phyloP scores from a whole-genome alignment of 805 yeast species.

The Candida loeiensis region DNA sequence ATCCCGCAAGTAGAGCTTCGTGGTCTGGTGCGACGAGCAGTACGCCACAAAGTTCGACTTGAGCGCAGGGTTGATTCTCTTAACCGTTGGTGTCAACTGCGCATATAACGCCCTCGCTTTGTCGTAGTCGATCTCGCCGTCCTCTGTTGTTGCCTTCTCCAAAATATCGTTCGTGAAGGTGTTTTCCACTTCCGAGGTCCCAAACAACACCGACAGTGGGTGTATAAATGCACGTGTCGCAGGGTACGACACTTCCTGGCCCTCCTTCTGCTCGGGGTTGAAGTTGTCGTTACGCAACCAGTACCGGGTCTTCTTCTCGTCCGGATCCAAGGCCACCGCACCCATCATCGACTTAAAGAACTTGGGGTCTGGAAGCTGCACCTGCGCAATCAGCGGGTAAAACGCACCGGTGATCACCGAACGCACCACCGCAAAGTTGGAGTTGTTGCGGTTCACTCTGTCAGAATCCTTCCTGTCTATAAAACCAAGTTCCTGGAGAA shows the following conservation, averaged over 20 bases:
- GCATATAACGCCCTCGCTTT: constrained; percentile 33
- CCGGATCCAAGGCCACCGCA: constrained; percentile 81
- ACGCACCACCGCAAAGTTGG: constrained; percentile 50
- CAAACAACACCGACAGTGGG: constrained; percentile 78
- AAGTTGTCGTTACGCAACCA: constrained; percentile 69
- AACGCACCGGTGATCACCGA: constrained; percentile 76
- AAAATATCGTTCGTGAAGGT: constrained; percentile 11
- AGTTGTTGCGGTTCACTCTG: constrained; percentile 48
- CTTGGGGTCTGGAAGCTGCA: constrained; percentile 79
- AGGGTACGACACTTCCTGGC: constrained; percentile 35
- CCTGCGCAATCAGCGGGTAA: constrained; percentile 79
- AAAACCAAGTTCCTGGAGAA: constrained; percentile 77
- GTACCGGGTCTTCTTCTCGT: constrained; percentile 64
- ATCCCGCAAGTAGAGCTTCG: constrained; percentile 67
- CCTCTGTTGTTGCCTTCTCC: constrained; percentile 28
- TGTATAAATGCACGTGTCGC: constrained; percentile 76
- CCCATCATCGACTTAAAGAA: constrained; percentile 69
- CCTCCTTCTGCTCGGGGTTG: constrained; percentile 12
- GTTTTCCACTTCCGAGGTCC: constrained; percentile 28
- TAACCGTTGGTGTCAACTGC: constrained; percentile 35
- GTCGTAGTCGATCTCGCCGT: constrained; percentile 37
- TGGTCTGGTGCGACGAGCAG: constrained; percentile 55
- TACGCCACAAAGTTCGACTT: constrained; percentile 63
- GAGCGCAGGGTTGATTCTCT: constrained; percentile 28
- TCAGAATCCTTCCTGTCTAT: constrained; percentile 50